Conservation (phyloP, 805 yeast genomes). For the Yarrowia sp. region DNA sequence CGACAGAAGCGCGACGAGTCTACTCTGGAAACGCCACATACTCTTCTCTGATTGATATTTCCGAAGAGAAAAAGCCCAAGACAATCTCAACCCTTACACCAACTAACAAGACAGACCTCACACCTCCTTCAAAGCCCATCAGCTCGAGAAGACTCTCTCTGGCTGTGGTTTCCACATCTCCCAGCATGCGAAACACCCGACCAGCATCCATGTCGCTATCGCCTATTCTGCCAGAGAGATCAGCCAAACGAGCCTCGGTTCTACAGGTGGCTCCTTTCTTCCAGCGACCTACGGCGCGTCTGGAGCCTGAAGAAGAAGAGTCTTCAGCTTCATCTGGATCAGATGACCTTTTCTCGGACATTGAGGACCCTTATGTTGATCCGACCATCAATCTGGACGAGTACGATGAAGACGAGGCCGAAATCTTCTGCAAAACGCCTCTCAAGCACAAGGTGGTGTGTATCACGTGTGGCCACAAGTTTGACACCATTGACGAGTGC, state of each 20-base stretch:
- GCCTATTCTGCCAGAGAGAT: slow-evolving; percentile 8
- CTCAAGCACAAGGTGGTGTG: slow-evolving; percentile 15
- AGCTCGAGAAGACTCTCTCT: not conserved
- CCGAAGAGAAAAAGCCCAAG: not conserved
- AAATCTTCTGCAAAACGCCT: slow-evolving; percentile 1
- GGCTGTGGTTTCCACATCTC: not conserved
- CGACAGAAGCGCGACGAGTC: not conserved
- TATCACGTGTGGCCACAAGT: slow-evolving; percentile 16
- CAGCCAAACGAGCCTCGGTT: not conserved
- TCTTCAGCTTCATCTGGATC: not conserved
- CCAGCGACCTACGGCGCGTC: not conserved
- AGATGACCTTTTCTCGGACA: slow-evolving; percentile 18
- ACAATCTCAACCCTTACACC: not conserved
- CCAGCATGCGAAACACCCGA: not conserved
- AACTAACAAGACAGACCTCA: slow-evolving; percentile 1
- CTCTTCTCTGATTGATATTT: slow-evolving; percentile 15
- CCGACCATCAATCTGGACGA: slow-evolving; percentile 22
- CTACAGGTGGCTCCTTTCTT: not conserved
- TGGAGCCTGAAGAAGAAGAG: slow-evolving; percentile 11
- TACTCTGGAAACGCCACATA: not conserved
- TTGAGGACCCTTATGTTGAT: slow-evolving; percentile 14
- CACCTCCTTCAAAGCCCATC: not conserved
- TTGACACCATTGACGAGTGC: slow-evolving; percentile 17
- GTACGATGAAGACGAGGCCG: slow-evolving; percentile 17
- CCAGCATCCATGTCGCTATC: slow-evolving; percentile 23